Conservation (phyloP, 2,329 filamentous ascomycete species). For the Aspergillus uvarum region DNA sequence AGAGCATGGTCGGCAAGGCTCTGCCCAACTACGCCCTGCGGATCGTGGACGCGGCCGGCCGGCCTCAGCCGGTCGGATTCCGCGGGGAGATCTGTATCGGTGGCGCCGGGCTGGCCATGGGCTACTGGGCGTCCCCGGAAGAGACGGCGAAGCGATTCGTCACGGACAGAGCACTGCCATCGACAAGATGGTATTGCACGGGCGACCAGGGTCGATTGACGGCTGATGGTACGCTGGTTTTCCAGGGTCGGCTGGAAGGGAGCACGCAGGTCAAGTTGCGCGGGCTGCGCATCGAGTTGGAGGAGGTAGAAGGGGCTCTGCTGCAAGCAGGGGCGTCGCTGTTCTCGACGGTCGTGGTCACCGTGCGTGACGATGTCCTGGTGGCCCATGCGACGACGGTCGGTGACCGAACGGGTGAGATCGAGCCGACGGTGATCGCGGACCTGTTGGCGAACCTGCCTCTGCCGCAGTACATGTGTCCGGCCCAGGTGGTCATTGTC, state of each 20-base stretch:
- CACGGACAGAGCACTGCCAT: not conserved
- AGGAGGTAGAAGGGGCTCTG: too few relatives aligned
- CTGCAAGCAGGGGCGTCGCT: too few relatives aligned
- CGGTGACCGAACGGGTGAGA: too few relatives aligned
- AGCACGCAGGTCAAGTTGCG: too few relatives aligned
- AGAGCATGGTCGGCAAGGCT: not conserved
- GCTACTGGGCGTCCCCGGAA: conserved; percentile 1
- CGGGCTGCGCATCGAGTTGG: too few relatives aligned
- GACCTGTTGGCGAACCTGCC: too few relatives aligned
- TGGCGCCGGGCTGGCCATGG: conserved; percentile 4
- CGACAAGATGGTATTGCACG: not conserved
- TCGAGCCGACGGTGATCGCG: too few relatives aligned
- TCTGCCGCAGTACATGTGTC: too few relatives aligned
- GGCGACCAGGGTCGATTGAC: not conserved
- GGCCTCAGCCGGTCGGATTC: conserved; percentile 1
- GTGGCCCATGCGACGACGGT: too few relatives aligned
- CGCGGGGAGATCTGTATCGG: conserved; percentile 8
- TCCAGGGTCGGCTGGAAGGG: not conserved
- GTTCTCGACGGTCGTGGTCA: too few relatives aligned
- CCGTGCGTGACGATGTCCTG: too few relatives aligned
- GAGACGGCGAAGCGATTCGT: not conserved
- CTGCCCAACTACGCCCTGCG: conserved; percentile 1
- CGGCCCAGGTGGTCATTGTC: too few relatives aligned
- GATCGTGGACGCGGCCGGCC: conserved; percentile 1
- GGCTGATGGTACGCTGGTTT: not conserved